These are phyloP conservation scores for Dactylellina sp. DNA, from an alignment of 2,329 filamentous ascomycete genomes.

Conservation along the genomic window DNA sequence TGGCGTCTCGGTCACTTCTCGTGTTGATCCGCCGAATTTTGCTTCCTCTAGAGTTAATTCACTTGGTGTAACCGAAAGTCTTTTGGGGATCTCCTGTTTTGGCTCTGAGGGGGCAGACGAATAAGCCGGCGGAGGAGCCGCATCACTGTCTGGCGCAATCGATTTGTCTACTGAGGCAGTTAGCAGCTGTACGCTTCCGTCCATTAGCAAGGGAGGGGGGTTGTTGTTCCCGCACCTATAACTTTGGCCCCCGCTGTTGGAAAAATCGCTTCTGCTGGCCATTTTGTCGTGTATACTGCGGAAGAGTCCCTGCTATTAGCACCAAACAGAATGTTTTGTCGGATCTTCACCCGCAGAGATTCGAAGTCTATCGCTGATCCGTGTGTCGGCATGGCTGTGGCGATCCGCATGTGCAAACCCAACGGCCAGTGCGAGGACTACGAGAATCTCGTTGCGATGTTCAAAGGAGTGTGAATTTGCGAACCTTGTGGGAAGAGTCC, in stretches of 20 bases:
- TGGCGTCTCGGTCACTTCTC: constrained; percentile 45
- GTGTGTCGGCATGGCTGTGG: constrained; percentile 34
- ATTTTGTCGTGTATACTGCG: constrained; percentile 54
- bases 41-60: constrained; percentile 45
- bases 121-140: constrained; percentile 39
- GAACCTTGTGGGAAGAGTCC: constrained; percentile 86
- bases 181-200: constrained; percentile 21
- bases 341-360: constrained; percentile 49
- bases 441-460: constrained; percentile 59
- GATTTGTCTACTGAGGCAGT: constrained; percentile 32
- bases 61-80: constrained; percentile 50
- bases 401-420: constrained; percentile 16
- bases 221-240: constrained; percentile 31
- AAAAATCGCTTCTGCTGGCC: constrained; percentile 32
- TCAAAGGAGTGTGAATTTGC: constrained; percentile 61
- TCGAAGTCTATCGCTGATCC: constrained; percentile 55
- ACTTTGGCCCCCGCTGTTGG: constrained; percentile 10
- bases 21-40: constrained; percentile 45
- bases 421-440: constrained; percentile 42
- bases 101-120: constrained; percentile 42
- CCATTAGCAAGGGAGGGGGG: no score
- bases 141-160: constrained; percentile 44
- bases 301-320: constrained; percentile 44
- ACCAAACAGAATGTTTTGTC: constrained; percentile 52
- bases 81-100: constrained; percentile 54